Conservation (phyloP, 768 basidiomycete species). For the Lanmaoa rubissima region DNA sequence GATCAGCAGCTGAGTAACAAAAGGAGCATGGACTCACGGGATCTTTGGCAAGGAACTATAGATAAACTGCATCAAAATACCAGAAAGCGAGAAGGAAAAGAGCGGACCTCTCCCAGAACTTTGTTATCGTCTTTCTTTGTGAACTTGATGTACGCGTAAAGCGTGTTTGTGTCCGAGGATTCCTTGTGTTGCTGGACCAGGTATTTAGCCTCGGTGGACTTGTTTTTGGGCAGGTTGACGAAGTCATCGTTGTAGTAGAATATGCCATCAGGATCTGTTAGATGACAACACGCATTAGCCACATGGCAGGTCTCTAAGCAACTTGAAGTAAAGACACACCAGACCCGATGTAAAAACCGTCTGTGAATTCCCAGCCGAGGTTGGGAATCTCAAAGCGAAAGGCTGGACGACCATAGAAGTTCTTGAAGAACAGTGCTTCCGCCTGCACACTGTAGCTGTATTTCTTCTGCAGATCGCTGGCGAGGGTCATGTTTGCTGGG, state of each 20-base stretch:
- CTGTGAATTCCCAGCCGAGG: not conserved
- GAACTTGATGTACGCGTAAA: not conserved
- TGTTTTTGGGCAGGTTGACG: not conserved
- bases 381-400: not conserved
- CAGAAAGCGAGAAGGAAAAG: not conserved
- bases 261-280: not conserved
- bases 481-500: not conserved
- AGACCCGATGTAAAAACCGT: not conserved
- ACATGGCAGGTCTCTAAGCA: not conserved
- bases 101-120: not conserved
- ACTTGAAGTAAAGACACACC: not conserved
- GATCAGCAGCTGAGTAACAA: not conserved
- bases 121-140: not conserved
- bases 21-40: not conserved
- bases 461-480: not conserved
- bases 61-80: not conserved
- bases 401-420: accelerated
- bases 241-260: not conserved
- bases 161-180: not conserved
- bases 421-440: not conserved
- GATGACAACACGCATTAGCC: not conserved
- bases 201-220: not conserved
- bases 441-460: not conserved
- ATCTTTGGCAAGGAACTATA: not conserved
- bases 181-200: not conserved